These are phyloP conservation scores for Clavispora asparagi DNA, from an alignment of 805 yeast genomes.

Conservation along the genomic window DNA sequence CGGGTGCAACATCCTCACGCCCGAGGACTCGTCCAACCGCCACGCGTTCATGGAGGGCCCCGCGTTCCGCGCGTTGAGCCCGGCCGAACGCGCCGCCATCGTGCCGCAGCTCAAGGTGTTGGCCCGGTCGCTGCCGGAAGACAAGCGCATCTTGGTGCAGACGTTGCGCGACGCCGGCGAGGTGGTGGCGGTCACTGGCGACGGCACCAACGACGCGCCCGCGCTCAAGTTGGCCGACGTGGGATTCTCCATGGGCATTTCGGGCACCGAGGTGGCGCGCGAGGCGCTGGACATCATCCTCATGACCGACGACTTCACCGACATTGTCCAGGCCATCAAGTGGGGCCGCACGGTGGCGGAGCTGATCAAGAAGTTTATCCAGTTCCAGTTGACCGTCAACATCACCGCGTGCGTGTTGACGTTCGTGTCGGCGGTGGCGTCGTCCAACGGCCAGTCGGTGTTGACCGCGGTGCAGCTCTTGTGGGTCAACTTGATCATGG, in stretches of 20 bases:
- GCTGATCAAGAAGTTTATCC: conserved; percentile 92
- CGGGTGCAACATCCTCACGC: conserved; percentile 71
- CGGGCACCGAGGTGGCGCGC: conserved; percentile 98
- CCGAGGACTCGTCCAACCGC: conserved; percentile 48
- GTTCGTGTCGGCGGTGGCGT: conserved; percentile 88
- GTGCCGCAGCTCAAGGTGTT: conserved; percentile 78
- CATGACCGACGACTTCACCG: conserved; percentile 91
- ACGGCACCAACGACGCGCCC: conserved; percentile 98
- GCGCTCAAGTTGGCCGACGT: conserved; percentile 95
- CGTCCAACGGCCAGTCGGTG: conserved; percentile 74
- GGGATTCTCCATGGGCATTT: conserved; percentile 97
- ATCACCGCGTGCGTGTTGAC: conserved; percentile 94
- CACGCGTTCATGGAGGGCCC: conserved; percentile 90
- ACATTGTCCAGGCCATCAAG: conserved; percentile 92
- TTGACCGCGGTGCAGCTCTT: conserved; percentile 94
- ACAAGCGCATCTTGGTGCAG: conserved; percentile 81
- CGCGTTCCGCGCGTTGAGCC: conserved; percentile 62
- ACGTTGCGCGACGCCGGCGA: conserved; percentile 76
- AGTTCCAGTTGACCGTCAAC: conserved; percentile 94
- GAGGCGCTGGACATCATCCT: conserved; percentile 92
- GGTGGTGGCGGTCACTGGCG: conserved; percentile 98
- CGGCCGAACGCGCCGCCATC: conserved; percentile 48
- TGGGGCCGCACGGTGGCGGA: conserved; percentile 98
- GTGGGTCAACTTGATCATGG: conserved; percentile 98
- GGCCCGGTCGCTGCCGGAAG: conserved; percentile 96